Base-by-base conservation (phyloP, 768 basidiomycete species). In the Gautieria morchelliformis region DNA sequence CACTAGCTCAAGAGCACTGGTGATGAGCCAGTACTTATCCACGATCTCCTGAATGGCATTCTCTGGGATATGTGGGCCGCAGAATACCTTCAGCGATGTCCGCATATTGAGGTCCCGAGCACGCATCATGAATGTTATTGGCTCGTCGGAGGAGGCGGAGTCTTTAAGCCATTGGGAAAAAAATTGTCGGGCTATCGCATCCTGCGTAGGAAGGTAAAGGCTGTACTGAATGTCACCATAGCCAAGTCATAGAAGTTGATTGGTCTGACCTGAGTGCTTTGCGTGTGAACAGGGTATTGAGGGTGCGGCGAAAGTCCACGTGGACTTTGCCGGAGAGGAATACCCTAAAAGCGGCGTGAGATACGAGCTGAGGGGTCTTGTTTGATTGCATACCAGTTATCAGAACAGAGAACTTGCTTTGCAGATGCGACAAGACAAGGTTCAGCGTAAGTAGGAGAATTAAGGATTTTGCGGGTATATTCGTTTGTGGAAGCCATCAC, bases 401-500 rank as follows among this genome's bases (percentile, higher is more conserved):
- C 87, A 2, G 87, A 77, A 52, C 80, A 77, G 45, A 99, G 78
- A 57, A 99, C 76, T 56, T 84, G 76, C 71, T 95, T 96, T 33
- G 92, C 96, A 6, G 92, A 88, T 62, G 92, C 77, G 30, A 97
- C 93, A 17, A 99, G 83, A 67, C 92, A 95, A 0, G 96, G 96
- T 69, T 97, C 94, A 27, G 96, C 89, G 64, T 89, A 84, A 9
- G 72, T 79, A 0, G 96, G 95, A 5, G 93, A 93, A 75, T 98
- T 97, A 67, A 99, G 76, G 63, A 98, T 94, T 72, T 95, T 97
- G 66, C 95, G 87, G 11, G 94, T 76, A 70, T 83, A 92, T 63
- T 95, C 87, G 65, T 93, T 98, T 3, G 89, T 85, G 8, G 95
- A 90, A 22, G 93, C 93, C 83, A 98, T 94, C 66, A 99, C 96